These are phyloP conservation scores for Candida stauntonica DNA, from an alignment of 805 yeast species.

Conservation along the genomic window DNA sequence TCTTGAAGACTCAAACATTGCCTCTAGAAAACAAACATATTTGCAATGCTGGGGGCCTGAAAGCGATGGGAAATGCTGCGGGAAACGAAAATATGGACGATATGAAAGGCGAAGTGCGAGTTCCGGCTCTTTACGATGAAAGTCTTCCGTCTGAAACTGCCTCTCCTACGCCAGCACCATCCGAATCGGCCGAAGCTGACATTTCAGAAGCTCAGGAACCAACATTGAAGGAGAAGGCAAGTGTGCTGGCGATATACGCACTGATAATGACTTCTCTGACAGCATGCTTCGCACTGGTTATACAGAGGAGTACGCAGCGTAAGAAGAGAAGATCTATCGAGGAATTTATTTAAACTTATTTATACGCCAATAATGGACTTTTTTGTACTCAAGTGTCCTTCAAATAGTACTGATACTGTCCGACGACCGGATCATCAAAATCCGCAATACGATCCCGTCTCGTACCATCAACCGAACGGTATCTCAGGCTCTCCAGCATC, in stretches of 20 bases:
- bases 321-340: background rate
- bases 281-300: constrained; percentile 5
- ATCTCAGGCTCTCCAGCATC: no score
- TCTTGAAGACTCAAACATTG: constrained; percentile 37
- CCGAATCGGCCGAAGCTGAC: no score
- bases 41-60: constrained; percentile 44
- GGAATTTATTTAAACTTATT: no score
- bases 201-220: background rate
- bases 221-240: constrained; percentile 22
- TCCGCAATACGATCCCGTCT: no score
- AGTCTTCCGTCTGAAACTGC: no score
- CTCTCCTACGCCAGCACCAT: no score
- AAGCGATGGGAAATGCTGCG: constrained; percentile 65
- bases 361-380: no score
- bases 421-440: no score
- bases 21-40: constrained; percentile 43
- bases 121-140: background rate
- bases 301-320: constrained; percentile 7
- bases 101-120: constrained; percentile 39
- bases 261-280: constrained; percentile 25
- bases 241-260: constrained; percentile 29
- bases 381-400: no score
- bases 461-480: no score
- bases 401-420: no score
- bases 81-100: constrained; percentile 54